Base-by-base conservation (phyloP, 768 basidiomycete genomes). In the Hortiboletus flavorubellus region DNA sequence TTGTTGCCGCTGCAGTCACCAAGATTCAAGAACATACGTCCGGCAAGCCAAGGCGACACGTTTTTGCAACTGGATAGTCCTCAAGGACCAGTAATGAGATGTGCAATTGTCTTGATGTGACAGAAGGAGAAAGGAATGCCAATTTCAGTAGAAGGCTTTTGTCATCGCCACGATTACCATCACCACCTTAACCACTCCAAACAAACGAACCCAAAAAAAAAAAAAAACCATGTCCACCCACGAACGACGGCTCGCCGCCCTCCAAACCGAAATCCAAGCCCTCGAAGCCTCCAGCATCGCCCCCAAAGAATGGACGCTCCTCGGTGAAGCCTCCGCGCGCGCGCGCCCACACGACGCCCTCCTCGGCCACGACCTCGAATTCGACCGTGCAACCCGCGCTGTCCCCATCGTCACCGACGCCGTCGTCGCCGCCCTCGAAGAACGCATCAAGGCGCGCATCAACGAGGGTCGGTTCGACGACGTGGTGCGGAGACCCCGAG, bases 331-430 rank as follows among this genome's bases (percentile, higher is more conserved):
- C 33, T 83, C 82, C 21, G 83, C 93, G 7, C 82, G 86, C 39
- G 72, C 86, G 41, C 81, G 97, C 49, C 96, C 97, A 5, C 85
- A 92, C 68, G 94, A 99, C 70, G 89, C 91, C 9, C 77, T 98
- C 18, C 79, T 99, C 12, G 91, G 92, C 69, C 91, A 98, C 68
- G 92, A 97, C 70, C 80, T 99, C 31, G 96, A 98, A 53, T 98
- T 94, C 60, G 97, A 98, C 56, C 87, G 93, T 30, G 83, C 87
- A 23, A 83, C 86, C 75, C 96, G 93, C 72, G 80, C 85, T 18
- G 87, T 87, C 1, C 97, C 96, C 15, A 80, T 92, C 43, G 82
- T 97, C 52, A 98, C 97, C 1, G 93, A 98, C 68, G 91, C 93
- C 66, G 78, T 75, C 31, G 91, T 97, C 8, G 80, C 83, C 51